Percentiles rank a stretch among this genome's conserved stretches.
Evolutionary conservation across 164 flowering plant genomes (phyloP).

Genomic region (Buxus sempervirens): DNA sequence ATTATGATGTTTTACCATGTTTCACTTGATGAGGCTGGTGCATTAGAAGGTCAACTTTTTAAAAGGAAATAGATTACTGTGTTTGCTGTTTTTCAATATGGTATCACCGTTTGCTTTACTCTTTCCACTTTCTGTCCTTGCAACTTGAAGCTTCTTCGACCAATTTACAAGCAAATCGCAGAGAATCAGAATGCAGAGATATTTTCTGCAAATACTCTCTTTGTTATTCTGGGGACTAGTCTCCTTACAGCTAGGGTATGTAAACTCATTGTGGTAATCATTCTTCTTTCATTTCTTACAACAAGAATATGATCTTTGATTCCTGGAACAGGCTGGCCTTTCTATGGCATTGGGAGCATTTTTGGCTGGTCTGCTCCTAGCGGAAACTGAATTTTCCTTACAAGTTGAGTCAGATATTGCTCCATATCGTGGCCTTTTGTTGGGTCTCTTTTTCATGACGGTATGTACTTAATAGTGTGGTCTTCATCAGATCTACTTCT

Average conservation of each 20-base stretch:
- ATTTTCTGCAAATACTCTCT: constrained; percentile 96
- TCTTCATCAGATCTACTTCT: not conserved
- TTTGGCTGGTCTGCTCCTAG: constrained; percentile 98
- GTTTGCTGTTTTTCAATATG: not conserved
- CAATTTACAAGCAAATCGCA: constrained; percentile 96
- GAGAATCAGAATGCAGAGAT: constrained; percentile 99
- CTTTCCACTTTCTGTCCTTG: constrained; percentile 3
- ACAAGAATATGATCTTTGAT: constrained; percentile 5
- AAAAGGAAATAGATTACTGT: not conserved
- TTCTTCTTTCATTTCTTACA: constrained; percentile 7
- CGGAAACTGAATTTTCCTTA: constrained; percentile 97
- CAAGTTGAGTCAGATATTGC: constrained; percentile 99
- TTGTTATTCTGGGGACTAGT: constrained; percentile 96
- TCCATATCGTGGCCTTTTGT: constrained; percentile 97
- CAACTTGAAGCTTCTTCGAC: constrained; percentile 82
- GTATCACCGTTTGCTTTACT: not conserved
- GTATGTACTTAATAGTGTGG: constrained; percentile 33
- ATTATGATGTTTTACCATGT: not conserved
- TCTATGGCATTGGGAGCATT: constrained; percentile 99
- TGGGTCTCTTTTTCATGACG: constrained; percentile 99
- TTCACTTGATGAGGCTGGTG: not conserved
- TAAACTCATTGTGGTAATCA: constrained; percentile 3
- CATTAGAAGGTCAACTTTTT: not conserved
- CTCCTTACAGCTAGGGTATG: constrained; percentile 97
- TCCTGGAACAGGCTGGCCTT: constrained; percentile 80